These are phyloP conservation scores for Chytriomyces confervae DNA, from an alignment of 192 early-diverging fungal genomes.

Conservation along the genomic window DNA sequence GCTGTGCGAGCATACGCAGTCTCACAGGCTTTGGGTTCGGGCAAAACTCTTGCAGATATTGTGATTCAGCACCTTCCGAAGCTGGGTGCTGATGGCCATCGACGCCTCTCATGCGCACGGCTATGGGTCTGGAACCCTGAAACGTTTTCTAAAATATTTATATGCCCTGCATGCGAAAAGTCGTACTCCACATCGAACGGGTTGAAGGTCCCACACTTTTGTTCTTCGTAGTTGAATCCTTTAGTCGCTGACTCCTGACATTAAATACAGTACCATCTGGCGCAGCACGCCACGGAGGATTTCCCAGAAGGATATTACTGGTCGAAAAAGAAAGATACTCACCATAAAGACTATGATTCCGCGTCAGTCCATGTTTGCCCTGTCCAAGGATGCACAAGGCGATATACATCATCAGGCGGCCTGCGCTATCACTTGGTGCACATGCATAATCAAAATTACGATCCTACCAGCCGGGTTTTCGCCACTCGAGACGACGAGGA, in stretches of 20 bases:
- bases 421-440: too few species aligned
- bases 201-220: not conserved
- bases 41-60: not conserved
- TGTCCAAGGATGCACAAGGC: too few species aligned
- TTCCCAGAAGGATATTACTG: slow-evolving; percentile 3
- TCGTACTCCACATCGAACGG: not conserved
- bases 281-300: not conserved
- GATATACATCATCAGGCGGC: too few species aligned
- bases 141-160: not conserved
- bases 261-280: not conserved
- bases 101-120: not conserved
- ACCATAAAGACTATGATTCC: too few species aligned
- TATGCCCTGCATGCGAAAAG: not conserved
- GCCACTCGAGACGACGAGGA: too few species aligned
- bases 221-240: not conserved
- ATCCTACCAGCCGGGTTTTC: too few species aligned
- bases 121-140: not conserved
- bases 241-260: not conserved
- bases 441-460: too few species aligned
- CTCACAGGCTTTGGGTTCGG: not conserved
- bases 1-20: not conserved
- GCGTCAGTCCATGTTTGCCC: too few species aligned
- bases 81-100: not conserved
- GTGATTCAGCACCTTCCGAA: not conserved
- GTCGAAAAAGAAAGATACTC: not conserved